These are phyloP conservation scores for Anthracocystis setariae DNA, from an alignment of 1,284 basidiomycete genomes.

Conservation along the genomic window DNA sequence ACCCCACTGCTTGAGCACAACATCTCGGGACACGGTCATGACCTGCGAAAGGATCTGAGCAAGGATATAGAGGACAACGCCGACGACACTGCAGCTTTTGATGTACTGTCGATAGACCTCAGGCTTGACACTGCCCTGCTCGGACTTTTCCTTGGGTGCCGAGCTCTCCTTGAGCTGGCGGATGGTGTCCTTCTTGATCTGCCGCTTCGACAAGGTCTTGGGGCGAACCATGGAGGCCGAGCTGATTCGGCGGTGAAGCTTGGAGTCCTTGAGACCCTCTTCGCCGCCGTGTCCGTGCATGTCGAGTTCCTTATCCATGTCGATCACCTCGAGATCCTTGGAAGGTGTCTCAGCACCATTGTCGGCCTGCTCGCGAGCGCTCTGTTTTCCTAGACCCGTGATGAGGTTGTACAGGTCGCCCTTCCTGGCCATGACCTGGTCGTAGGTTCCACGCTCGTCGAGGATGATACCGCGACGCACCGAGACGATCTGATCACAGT, in stretches of 20 bases:
- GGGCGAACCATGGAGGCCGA: constrained; percentile 55
- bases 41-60: constrained; percentile 60
- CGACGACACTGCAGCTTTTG: constrained; percentile 53
- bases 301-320: constrained; percentile 48
- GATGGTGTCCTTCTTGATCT: constrained; percentile 61
- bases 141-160: constrained; percentile 59
- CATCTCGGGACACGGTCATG: constrained; percentile 58
- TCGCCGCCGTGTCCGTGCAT: constrained; percentile 47
- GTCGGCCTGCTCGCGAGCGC: constrained; percentile 47
- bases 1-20: constrained; percentile 67
- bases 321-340: constrained; percentile 45
- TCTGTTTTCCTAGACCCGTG: constrained; percentile 67
- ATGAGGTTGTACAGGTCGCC: constrained; percentile 73
- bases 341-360: constrained; percentile 29
- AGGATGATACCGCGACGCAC: constrained; percentile 76
- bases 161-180: constrained; percentile 63
- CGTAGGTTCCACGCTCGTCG: constrained; percentile 75
- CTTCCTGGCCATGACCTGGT: constrained; percentile 73
- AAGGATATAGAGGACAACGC: constrained; percentile 56
- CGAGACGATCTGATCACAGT: constrained; percentile 75
- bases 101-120: constrained; percentile 63
- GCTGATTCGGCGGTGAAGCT: constrained; percentile 55
- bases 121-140: constrained; percentile 61
- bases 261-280: constrained; percentile 47
- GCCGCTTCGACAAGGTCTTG: constrained; percentile 49